Evolutionary conservation across 169 alveolate genomes (phyloP).

Genomic region (Prorocentrum cordatum): DNA sequence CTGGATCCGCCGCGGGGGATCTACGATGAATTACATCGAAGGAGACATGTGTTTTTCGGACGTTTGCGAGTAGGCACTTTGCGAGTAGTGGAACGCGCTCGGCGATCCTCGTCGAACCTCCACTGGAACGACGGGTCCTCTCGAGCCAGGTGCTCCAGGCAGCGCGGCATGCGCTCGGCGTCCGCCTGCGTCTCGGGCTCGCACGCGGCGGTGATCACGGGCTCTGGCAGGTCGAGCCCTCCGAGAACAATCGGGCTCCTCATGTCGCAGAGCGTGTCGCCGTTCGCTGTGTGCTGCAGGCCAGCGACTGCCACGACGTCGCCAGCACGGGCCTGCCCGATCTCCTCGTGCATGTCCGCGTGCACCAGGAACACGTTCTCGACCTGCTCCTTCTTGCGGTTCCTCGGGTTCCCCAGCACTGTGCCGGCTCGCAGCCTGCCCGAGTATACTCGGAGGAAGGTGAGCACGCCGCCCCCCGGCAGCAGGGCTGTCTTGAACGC

Average conservation of each 20-base stretch:
- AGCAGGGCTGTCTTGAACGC: too few relatives aligned
- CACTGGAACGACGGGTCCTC: slow-evolving; percentile 77
- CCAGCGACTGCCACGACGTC: slow-evolving; percentile 74
- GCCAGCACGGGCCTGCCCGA: slow-evolving; percentile 65
- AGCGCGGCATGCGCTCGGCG: slow-evolving; percentile 77
- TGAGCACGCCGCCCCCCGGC: slow-evolving; percentile 51
- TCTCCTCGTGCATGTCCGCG: slow-evolving; percentile 78
- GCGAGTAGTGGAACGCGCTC: too few relatives aligned
- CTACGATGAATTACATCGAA: too few relatives aligned
- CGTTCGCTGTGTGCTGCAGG: slow-evolving; percentile 79
- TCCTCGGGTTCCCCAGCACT: slow-evolving; percentile 69
- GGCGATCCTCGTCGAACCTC: slow-evolving; percentile 46
- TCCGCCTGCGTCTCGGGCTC: slow-evolving; percentile 71
- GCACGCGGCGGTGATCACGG: slow-evolving; percentile 76
- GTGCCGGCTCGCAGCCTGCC: slow-evolving; percentile 13
- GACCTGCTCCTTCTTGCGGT: slow-evolving; percentile 77
- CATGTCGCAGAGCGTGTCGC: slow-evolving; percentile 80
- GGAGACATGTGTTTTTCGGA: too few relatives aligned
- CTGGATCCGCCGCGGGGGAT: too few relatives aligned
- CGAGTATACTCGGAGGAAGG: slow-evolving; percentile 24
- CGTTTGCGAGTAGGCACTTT: too few relatives aligned
- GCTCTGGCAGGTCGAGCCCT: slow-evolving; percentile 80
- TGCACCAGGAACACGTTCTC: slow-evolving; percentile 80
- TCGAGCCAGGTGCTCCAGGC: slow-evolving; percentile 75
- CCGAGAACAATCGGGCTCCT: slow-evolving; percentile 75